Percentiles rank a stretch among this genome's conserved stretches.
Evolutionary conservation across 257 asterid species (phyloP).

Genomic region (Solanum bukasovii): DNA sequence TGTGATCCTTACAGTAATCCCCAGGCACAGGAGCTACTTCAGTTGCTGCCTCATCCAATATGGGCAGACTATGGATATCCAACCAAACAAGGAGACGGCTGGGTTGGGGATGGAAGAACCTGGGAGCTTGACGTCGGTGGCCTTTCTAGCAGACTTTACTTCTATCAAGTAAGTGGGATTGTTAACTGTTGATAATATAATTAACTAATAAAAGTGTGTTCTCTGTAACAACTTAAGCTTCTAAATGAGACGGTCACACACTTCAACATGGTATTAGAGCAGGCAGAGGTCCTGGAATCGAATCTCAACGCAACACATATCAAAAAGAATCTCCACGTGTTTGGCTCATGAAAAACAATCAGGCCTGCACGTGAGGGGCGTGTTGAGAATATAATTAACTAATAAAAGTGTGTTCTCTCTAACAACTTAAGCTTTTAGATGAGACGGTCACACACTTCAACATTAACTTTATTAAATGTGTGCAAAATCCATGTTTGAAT

Average conservation of each 20-base stretch:
- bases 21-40: constrained; percentile 57
- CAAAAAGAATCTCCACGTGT: neutral
- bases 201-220: neutral
- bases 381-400: neutral
- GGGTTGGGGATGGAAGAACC: constrained; percentile 41
- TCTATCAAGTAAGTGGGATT: constrained; percentile 33
- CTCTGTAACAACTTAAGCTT: neutral
- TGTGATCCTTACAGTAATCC: constrained; percentile 71
- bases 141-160: constrained; percentile 54
- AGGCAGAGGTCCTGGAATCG: neutral
- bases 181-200: neutral
- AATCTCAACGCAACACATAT: neutral
- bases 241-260: neutral
- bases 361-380: neutral
- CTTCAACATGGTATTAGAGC: neutral
- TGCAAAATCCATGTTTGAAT: neutral
- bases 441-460: neutral
- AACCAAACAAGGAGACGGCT: constrained; percentile 44
- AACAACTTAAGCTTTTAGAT: too few relatives aligned
- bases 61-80: constrained; percentile 72
- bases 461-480: neutral
- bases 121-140: constrained; percentile 78
- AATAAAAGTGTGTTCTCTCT: neutral
- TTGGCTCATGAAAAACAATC: neutral
- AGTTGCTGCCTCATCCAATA: constrained; percentile 60